Base-by-base conservation (phyloP, 2,329 filamentous ascomycete genomes). In the Diatrype stigma region DNA sequence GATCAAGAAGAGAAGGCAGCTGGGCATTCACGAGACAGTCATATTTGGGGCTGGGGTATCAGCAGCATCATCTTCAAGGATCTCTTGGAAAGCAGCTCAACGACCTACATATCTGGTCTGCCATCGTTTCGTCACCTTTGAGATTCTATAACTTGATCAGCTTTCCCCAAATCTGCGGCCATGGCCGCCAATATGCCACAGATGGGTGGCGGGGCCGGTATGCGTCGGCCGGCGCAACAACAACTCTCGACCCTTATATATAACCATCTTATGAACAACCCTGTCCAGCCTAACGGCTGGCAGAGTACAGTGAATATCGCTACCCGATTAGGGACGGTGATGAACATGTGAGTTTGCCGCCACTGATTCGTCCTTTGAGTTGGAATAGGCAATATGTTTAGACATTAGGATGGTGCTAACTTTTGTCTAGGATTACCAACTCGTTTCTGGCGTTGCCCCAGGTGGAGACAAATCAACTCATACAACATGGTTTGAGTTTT, bases 141-240 rank as follows among this genome's bases (percentile, higher is more conserved):
- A n/a, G 3, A 28, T 22, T 47, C 45, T 34, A 48, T 49, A 48
- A 52, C 50, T 52, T 54, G 56, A 61, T 49, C 44, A 32, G 59
- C 48, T 50, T 42, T 22, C 42, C 45, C 45, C 51, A 48, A 51
- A 51, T 16, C 52, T 58, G 75, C 75, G 73, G 76, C 76, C 69
- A 83, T 84, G 80, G 79, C 80, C 71, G 79, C 76, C 64, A 82
- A 81, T 60, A 77, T 82, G 70, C 75, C 76, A 66, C 79, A 80
- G 61, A 81, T 82, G 77, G 73, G 69, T 63, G 70, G 68, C 54
- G 70, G 68, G 57, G 73, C 70, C 65, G 70, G 76, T 67, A 70
- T 76, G 65, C 70, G 70, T 60, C 67, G 67, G 53, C 71, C 72
- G 51, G 65, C 66, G 44, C 63, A 66, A 38, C 65, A 73, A 55